These are phyloP conservation scores for Ophiostoma perfectum DNA, from an alignment of 2,329 filamentous ascomycete species.

Conservation along the genomic window DNA sequence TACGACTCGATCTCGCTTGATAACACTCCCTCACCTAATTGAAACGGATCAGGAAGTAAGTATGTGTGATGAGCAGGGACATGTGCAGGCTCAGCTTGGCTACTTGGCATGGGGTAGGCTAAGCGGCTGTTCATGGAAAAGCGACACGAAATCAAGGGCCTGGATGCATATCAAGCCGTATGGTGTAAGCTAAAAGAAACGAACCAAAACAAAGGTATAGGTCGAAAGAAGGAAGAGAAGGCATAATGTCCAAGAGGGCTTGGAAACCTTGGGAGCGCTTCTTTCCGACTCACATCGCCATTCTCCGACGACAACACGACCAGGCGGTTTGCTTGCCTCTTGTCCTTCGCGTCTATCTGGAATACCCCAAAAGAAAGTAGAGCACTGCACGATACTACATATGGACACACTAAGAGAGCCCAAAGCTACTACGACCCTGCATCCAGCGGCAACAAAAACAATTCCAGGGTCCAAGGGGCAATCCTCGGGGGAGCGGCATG, in stretches of 20 bases:
- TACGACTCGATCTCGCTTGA: not conserved
- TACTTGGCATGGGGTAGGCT: not conserved
- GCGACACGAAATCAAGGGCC: not conserved
- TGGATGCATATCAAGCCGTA: no score
- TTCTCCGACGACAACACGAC: not conserved
- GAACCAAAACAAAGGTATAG: no score
- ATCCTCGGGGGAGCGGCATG: not conserved
- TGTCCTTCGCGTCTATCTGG: no score
- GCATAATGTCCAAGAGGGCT: not conserved
- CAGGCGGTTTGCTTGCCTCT: no score
- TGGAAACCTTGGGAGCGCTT: constrained; percentile 10
- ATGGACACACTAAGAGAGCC: not conserved
- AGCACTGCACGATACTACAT: not conserved
- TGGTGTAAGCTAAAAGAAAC: no score
- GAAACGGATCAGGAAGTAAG: not conserved
- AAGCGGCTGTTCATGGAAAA: not conserved
- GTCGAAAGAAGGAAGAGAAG: no score
- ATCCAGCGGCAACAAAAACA: not conserved
- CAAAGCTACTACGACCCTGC: not conserved
- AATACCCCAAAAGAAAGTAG: no score
- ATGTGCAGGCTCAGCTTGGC: not conserved
- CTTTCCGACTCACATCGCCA: constrained; percentile 6
- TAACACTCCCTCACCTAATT: not conserved
- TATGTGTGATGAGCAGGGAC: not conserved
- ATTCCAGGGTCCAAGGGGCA: constrained; percentile 8